Percentiles rank a stretch among this genome's conserved stretches.
phyloP scores from a whole-genome alignment of 2,329 filamentous ascomycete species.

The Xenoacremonium recifei region DNA sequence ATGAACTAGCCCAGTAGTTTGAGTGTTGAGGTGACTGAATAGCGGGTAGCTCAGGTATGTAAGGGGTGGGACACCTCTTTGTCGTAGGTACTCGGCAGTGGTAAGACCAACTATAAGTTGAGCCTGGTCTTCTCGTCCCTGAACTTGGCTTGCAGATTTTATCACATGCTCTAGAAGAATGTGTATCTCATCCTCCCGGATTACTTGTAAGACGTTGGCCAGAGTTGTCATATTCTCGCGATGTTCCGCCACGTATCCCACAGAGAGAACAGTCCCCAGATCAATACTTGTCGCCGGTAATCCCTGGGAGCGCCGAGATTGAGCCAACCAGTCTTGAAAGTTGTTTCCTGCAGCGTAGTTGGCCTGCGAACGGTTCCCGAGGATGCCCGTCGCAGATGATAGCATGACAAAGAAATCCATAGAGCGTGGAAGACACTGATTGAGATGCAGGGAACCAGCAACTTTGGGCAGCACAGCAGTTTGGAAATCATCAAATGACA shows the following conservation, averaged over 20 bases:
- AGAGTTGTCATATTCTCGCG: background rate
- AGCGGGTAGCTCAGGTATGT: no score
- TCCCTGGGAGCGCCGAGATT: slow-evolving; percentile 23
- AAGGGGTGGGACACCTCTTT: no score
- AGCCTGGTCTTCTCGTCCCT: background rate
- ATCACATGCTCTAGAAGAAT: background rate
- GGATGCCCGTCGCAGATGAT: slow-evolving; percentile 28
- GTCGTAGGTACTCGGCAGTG: background rate
- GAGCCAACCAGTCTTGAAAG: slow-evolving; percentile 31
- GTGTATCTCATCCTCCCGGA: background rate
- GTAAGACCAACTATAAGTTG: background rate
- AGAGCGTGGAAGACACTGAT: slow-evolving; percentile 17
- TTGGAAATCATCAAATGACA: slow-evolving; percentile 18
- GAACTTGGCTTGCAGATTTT: background rate
- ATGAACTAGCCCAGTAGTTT: background rate
- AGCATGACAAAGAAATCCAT: slow-evolving; percentile 34
- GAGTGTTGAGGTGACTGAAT: no score
- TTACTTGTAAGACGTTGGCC: background rate
- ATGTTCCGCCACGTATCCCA: slow-evolving; percentile 19
- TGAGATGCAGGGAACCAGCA: slow-evolving; percentile 20
- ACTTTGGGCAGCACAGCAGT: slow-evolving; percentile 19
- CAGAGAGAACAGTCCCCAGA: slow-evolving; percentile 21
- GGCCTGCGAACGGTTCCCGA: slow-evolving; percentile 30
- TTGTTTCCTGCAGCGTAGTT: slow-evolving; percentile 35
- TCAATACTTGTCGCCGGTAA: slow-evolving; percentile 26